Conservation (phyloP, 2,329 filamentous ascomycete genomes). For the Gremmenia infestans region DNA sequence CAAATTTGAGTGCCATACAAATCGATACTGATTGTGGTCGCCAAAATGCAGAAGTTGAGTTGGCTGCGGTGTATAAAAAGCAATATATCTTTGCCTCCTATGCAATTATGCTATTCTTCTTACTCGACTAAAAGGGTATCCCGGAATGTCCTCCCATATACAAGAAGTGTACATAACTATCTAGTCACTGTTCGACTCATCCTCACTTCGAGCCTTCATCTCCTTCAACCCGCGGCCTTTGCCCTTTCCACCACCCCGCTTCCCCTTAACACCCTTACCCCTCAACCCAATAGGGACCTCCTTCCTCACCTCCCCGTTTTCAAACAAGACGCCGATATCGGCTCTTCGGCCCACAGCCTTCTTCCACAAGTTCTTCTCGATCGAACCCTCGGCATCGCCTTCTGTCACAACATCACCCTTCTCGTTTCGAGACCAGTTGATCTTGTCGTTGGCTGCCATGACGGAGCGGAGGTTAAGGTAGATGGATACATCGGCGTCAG, state of each 20-base stretch:
- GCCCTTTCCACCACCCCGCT: conserved; percentile 33
- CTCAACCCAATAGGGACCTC: conserved; percentile 39
- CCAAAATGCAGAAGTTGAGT: not conserved
- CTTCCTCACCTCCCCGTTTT: conserved; percentile 39
- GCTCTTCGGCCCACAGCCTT: conserved; percentile 38
- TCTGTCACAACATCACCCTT: conserved; percentile 34
- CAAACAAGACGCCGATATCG: conserved; percentile 39
- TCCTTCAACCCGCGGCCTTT: conserved; percentile 32
- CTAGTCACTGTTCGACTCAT: conserved; percentile 25
- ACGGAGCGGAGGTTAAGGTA: conserved; percentile 36
- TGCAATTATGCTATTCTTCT: not conserved
- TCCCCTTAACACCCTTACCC: conserved; percentile 38
- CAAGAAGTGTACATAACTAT: conserved; percentile 7
- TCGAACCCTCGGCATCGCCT: conserved; percentile 22
- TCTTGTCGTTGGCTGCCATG: conserved; percentile 31
- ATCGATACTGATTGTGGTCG: not conserved
- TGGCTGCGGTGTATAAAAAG: not conserved
- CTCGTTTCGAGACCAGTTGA: conserved; percentile 37
- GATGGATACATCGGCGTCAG: conserved; percentile 38
- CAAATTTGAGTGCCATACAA: no score
- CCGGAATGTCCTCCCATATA: conserved; percentile 1
- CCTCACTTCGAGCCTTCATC: conserved; percentile 27
- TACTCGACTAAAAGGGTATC: not conserved
- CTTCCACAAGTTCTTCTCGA: conserved; percentile 37
- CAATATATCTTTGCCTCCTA: conserved; percentile 8